Evolutionary conservation across 2,329 filamentous ascomycete species (phyloP).

Genomic region (Rhexocercosporidium sp.): DNA sequence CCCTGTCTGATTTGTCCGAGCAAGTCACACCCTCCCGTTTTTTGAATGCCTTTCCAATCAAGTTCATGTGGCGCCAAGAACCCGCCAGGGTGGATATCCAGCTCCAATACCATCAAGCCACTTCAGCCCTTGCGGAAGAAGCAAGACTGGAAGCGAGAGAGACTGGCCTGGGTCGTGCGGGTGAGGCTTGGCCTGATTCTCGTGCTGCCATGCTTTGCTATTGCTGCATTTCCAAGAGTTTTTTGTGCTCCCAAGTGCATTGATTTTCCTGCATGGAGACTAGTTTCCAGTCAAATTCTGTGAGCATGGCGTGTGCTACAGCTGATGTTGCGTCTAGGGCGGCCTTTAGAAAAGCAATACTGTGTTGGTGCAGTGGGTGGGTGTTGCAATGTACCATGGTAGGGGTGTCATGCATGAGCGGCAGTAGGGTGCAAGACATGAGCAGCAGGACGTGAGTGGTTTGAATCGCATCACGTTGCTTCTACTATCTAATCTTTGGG

Average conservation of each 20-base stretch:
- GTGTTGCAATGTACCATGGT: constrained; percentile 5
- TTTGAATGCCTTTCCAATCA: background rate
- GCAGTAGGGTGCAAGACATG: constrained; percentile 1
- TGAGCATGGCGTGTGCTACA: background rate
- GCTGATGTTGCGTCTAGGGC: background rate
- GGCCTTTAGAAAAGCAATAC: background rate
- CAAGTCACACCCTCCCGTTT: background rate
- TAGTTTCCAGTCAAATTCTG: background rate
- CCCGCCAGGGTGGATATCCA: background rate
- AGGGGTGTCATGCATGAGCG: constrained; percentile 9
- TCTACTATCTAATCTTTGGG: constrained; percentile 4
- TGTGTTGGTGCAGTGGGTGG: constrained; percentile 2
- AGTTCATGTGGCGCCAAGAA: constrained; percentile 2
- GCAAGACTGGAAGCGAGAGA: background rate
- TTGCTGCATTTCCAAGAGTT: background rate
- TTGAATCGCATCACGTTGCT: constrained; percentile 13
- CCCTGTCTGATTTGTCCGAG: constrained; percentile 3
- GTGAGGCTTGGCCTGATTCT: background rate
- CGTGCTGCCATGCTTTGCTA: background rate
- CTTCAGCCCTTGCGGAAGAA: background rate
- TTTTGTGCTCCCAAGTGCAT: constrained; percentile 2
- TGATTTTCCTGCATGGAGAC: background rate
- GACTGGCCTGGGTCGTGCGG: background rate
- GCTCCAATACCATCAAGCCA: constrained; percentile 1
- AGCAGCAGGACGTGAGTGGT: constrained; percentile 7